Evolutionary conservation across 139 green algal genomes (phyloP).

Genomic region (Axilococcus clingmanii): DNA sequence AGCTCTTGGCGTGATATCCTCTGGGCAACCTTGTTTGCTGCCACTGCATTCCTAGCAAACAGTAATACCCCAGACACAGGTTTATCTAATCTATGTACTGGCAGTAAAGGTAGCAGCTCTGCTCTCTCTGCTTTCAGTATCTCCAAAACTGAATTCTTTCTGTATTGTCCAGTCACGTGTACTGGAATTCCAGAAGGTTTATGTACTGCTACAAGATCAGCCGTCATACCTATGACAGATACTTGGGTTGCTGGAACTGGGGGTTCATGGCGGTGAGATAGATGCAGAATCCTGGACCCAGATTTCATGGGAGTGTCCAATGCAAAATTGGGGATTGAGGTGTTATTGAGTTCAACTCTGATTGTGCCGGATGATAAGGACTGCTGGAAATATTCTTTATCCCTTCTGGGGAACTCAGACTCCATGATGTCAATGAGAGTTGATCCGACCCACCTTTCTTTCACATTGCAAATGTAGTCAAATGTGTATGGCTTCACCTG

Average conservation of each 20-base stretch:
- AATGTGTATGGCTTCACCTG: slow-evolving; percentile 78
- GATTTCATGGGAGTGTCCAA: slow-evolving; percentile 24
- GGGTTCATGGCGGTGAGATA: slow-evolving; percentile 81
- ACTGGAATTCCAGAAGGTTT: slow-evolving; percentile 81
- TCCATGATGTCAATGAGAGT: slow-evolving; percentile 62
- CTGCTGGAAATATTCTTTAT: slow-evolving; percentile 47
- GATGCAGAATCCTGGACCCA: slow-evolving; percentile 53
- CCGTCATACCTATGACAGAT: slow-evolving; percentile 34
- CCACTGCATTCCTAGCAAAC: slow-evolving; percentile 45
- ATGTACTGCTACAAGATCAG: slow-evolving; percentile 55
- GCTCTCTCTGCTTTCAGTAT: slow-evolving; percentile 48
- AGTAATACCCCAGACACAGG: slow-evolving; percentile 81
- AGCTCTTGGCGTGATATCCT: slow-evolving; percentile 37
- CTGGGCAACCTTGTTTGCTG: slow-evolving; percentile 44
- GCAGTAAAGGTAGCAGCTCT: slow-evolving; percentile 54
- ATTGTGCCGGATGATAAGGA: slow-evolving; percentile 51
- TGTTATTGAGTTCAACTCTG: slow-evolving; percentile 34
- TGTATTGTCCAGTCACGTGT: slow-evolving; percentile 81
- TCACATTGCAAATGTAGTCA: slow-evolving; percentile 72
- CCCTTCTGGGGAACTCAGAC: slow-evolving; percentile 52
- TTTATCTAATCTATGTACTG: slow-evolving; percentile 75
- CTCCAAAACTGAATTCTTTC: slow-evolving; percentile 85
- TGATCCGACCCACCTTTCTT: slow-evolving; percentile 49
- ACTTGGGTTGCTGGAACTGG: slow-evolving; percentile 43
- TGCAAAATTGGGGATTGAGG: not conserved